Base-by-base conservation (phyloP, 306 rosid genomes). In the Sicyos edulis region DNA sequence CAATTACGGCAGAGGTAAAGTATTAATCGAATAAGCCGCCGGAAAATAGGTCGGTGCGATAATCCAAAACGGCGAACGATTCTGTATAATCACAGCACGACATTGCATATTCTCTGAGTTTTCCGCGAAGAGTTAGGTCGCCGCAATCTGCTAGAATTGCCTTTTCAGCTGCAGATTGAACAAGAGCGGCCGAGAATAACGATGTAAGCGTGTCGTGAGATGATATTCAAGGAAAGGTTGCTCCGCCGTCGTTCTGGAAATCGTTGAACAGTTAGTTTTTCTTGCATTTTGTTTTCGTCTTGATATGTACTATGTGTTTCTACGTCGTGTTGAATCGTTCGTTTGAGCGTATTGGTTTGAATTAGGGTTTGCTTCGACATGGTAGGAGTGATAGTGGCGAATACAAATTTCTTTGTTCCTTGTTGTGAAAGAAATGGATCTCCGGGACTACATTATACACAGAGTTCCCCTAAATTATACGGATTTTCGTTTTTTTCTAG, bases 371-470 rank as follows among this genome's bases (percentile, higher is more conserved):
- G 4, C 52, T 51, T 62, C 16, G 71, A 70, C 37, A 78, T 82
- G 86, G 81, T 52, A 42, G 80, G 70, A 37, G 70, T 77, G 16
- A 42, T 44, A 52, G 29, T 76, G 75, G 56, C 71, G 54, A 79
- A 83, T 57, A 77, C 49, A 54, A 77, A 80, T 60, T 49, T 86
- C 85, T 87, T 80, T 50, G 66, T 79, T 72, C 32, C 78, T 37
- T 55, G 61, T 72, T 63, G 81, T 59, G 85, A 83, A 57, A 86
- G 82, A 24, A 72, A 70, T 67, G 79, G 44, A 29, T 71, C 66
- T 82, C 77, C 75, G 51, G 73, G 71, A 69, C 72, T 82, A 1
- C 77, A 65, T 50, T 76, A 7, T 72, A 51, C 61, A 21, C 67
- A 29, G 56, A 85, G 71, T 75, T 72, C 81, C 4, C 44, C 71